Conservation (phyloP, 352 stramenopile species). For the Globisporangium cederbergense region DNA sequence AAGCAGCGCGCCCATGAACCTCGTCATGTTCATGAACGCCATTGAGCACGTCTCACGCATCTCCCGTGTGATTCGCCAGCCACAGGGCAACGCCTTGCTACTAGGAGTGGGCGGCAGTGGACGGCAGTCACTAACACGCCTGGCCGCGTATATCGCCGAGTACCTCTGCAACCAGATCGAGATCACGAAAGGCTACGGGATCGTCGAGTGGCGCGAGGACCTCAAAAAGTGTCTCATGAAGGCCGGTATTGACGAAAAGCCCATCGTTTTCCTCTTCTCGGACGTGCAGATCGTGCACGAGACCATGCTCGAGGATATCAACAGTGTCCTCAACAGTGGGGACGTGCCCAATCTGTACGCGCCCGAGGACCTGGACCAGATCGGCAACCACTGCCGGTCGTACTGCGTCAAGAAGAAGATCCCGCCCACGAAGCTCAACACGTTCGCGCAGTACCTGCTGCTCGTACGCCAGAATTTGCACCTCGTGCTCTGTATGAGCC, state of each 20-base stretch:
- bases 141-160: slow-evolving; percentile 92
- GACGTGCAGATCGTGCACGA: slow-evolving; percentile 95
- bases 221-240: slow-evolving; percentile 91
- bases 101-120: slow-evolving; percentile 93
- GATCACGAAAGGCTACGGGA: slow-evolving; percentile 93
- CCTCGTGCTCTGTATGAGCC: slow-evolving; percentile 92
- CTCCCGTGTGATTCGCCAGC: slow-evolving; percentile 76
- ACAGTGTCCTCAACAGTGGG: slow-evolving; percentile 94
- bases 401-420: slow-evolving; percentile 91
- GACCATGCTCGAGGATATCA: slow-evolving; percentile 95
- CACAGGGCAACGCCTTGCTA: slow-evolving; percentile 88
- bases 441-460: slow-evolving; percentile 92
- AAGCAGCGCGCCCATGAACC: slow-evolving; percentile 82
- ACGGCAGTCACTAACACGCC: slow-evolving; percentile 86
- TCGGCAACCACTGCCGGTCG: slow-evolving; percentile 86
- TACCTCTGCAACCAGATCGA: slow-evolving; percentile 93
- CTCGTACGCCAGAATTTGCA: slow-evolving; percentile 91
- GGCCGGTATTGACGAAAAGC: slow-evolving; percentile 91
- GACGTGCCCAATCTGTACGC: slow-evolving; percentile 94
- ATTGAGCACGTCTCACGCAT: slow-evolving; percentile 88
- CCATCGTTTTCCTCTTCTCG: slow-evolving; percentile 93
- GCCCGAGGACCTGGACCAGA: slow-evolving; percentile 90
- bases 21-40: slow-evolving; percentile 88
- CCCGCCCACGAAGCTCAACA: slow-evolving; percentile 92
- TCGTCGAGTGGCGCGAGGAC: slow-evolving; percentile 92